Conservation (phyloP, 352 stramenopile genomes). For the Pythium plurisporium region DNA sequence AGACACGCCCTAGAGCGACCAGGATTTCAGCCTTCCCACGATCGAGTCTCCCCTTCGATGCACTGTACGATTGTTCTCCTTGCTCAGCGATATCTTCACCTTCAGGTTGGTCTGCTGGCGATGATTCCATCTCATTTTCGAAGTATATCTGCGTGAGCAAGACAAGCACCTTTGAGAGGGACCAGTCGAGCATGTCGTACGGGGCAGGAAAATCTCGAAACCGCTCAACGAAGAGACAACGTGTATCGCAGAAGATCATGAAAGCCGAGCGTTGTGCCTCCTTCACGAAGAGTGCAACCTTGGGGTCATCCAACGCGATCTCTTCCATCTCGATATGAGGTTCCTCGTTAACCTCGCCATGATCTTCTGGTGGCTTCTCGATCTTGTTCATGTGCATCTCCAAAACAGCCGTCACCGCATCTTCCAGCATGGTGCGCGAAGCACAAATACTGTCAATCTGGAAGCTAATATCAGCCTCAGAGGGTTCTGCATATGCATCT, state of each 20-base stretch:
- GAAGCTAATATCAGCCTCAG: not conserved
- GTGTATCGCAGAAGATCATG: conserved; percentile 70
- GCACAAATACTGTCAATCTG: conserved; percentile 42
- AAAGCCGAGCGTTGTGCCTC: conserved; percentile 65
- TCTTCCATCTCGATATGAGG: conserved; percentile 55
- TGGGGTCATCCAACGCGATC: conserved; percentile 56
- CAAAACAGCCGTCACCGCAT: conserved; percentile 55
- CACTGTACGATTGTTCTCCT: conserved; percentile 14
- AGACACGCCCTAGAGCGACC: conserved; percentile 61
- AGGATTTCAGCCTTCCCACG: conserved; percentile 60
- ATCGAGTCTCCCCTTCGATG: no score
- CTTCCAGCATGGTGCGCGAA: conserved; percentile 45
- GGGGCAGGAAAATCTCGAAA: conserved; percentile 56
- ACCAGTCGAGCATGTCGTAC: conserved; percentile 63
- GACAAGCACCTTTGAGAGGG: conserved; percentile 59
- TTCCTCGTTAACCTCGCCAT: conserved; percentile 31
- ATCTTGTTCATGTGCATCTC: conserved; percentile 69
- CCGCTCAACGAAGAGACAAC: conserved; percentile 82
- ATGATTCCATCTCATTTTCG: conserved; percentile 60
- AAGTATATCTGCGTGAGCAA: conserved; percentile 81
- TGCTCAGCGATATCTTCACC: conserved; percentile 30
- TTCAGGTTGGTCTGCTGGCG: conserved; percentile 39
- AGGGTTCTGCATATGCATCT: not conserved
- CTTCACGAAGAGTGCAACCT: conserved; percentile 48
- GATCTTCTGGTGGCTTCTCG: conserved; percentile 18